Conservation (phyloP, 192 early-diverging fungal genomes). For the Umbelopsis isabellina region DNA sequence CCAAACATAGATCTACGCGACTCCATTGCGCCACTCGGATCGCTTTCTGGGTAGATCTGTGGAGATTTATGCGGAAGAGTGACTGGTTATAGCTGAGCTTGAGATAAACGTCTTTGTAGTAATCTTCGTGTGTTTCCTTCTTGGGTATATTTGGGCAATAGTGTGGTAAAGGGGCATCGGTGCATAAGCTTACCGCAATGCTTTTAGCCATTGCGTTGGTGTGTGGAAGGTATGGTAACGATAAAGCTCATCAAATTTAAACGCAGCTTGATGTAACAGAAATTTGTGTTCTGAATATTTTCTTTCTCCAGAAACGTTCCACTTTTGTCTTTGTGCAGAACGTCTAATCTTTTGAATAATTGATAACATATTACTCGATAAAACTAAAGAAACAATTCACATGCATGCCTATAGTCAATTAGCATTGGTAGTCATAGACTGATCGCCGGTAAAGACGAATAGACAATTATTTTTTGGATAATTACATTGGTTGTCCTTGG, state of each 20-base stretch:
- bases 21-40: constrained; percentile 28
- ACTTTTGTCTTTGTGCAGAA: too few relatives aligned
- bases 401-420: too few relatives aligned
- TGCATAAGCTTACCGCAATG: background rate
- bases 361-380: too few relatives aligned
- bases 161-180: background rate
- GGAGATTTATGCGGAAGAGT: background rate
- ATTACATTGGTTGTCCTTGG: too few relatives aligned
- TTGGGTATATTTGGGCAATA: background rate
- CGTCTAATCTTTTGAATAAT: too few relatives aligned
- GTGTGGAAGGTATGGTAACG: background rate
- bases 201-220: background rate
- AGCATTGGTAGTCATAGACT: too few relatives aligned
- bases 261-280: background rate
- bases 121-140: constrained; percentile 2
- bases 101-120: background rate
- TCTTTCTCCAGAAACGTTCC: too few relatives aligned
- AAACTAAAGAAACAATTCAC: too few relatives aligned
- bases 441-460: too few relatives aligned
- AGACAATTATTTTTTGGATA: too few relatives aligned
- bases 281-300: too few relatives aligned
- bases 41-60: background rate
- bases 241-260: background rate
- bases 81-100: constrained; percentile 7
- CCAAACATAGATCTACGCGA: constrained; percentile 33